phyloP scores from a whole-genome alignment of 23 red algal species.

The Gracilaria caudata region DNA sequence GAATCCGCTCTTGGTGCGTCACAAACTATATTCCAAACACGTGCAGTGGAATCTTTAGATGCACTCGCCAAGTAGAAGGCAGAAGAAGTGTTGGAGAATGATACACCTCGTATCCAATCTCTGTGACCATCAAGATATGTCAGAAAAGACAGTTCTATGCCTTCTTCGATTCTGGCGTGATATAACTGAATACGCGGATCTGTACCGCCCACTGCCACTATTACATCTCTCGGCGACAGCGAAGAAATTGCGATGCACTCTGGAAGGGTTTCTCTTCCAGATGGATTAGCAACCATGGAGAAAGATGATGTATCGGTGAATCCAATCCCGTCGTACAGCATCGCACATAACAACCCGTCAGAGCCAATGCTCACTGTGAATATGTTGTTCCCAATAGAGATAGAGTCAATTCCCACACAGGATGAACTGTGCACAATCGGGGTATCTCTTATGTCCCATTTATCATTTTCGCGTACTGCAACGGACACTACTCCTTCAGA shows the following conservation, averaged over 20 bases:
- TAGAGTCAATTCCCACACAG: conserved; percentile 26
- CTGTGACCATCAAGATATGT: conserved; percentile 48
- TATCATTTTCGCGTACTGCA: background rate
- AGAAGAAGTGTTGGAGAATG: conserved; percentile 8
- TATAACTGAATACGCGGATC: conserved; percentile 43
- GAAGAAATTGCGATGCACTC: conserved; percentile 34
- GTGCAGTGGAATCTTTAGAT: conserved; percentile 46
- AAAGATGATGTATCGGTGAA: background rate
- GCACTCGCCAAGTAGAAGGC: conserved; percentile 41
- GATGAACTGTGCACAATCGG: conserved; percentile 18
- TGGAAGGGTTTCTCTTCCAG: conserved; percentile 14
- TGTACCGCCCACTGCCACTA: conserved; percentile 58
- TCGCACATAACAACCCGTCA: conserved; percentile 2
- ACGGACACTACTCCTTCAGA: conserved; percentile 37
- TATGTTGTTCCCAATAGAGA: background rate
- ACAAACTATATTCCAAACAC: conserved; percentile 31
- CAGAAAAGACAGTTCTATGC: background rate
- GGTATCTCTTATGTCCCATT: background rate
- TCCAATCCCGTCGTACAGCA: background rate
- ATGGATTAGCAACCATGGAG: background rate
- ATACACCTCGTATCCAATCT: conserved; percentile 64
- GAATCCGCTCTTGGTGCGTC: background rate
- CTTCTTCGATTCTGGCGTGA: background rate
- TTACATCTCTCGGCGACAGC: background rate
- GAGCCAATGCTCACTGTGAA: conserved; percentile 28